These are phyloP conservation scores for Fusarium sp. DNA, from an alignment of 2,329 filamentous ascomycete genomes.

Conservation along the genomic window DNA sequence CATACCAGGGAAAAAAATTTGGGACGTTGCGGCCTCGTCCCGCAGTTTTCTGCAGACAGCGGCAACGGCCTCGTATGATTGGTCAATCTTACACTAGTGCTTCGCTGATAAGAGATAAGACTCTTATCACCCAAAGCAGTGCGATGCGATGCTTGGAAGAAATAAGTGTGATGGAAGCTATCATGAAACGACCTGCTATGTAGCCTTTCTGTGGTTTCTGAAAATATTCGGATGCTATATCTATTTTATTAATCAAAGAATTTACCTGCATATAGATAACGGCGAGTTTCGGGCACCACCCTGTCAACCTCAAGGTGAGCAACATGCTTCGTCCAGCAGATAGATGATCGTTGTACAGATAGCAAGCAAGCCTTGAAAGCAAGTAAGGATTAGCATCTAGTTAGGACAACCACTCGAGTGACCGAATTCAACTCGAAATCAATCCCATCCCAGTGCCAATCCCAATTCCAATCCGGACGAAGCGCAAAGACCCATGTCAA, in stretches of 20 bases:
- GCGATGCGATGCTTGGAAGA: not conserved
- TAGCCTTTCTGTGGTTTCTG: not conserved
- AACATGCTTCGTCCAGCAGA: not conserved
- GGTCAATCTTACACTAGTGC: slow-evolving; percentile 25
- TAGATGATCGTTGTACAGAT: not conserved
- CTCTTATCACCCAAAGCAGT: not conserved
- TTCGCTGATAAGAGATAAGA: slow-evolving; percentile 32
- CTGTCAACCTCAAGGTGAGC: not conserved
- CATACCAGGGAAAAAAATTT: slow-evolving; percentile 41
- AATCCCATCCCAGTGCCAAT: not conserved
- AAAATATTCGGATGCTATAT: not conserved
- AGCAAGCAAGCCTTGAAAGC: not conserved
- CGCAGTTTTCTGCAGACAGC: slow-evolving; percentile 20
- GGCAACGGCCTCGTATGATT: slow-evolving; percentile 15
- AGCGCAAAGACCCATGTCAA: not conserved
- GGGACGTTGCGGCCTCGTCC: slow-evolving; percentile 34
- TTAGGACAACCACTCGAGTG: slow-evolving; percentile 6
- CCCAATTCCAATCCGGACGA: not conserved
- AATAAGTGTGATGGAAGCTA: not conserved
- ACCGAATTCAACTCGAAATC: not conserved
- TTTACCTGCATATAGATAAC: not conserved
- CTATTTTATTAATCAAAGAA: not conserved
- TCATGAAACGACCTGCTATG: not conserved
- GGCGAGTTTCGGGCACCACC: not conserved
- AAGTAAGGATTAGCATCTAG: slow-evolving; percentile 5